Base-by-base conservation (phyloP, 768 basidiomycete genomes). In the Nidula microcarpa region DNA sequence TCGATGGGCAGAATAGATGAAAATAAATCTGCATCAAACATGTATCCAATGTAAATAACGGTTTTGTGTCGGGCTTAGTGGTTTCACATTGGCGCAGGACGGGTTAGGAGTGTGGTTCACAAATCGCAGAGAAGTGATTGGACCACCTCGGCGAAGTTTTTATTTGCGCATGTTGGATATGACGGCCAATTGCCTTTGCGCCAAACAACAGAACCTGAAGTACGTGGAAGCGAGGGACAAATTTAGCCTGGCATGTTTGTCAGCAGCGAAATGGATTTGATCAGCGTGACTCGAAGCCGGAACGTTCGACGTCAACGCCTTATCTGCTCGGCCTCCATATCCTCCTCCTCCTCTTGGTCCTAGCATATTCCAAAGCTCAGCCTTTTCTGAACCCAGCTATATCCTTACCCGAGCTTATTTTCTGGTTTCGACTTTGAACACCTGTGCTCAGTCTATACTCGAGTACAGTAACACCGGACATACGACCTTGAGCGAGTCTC, bases 261-360 rank as follows among this genome's bases (percentile, higher is more conserved):
- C 44, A 46, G 44, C 44, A 46, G 13, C 39, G 16, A 30, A 41
- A 13, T 41, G 39, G 5, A 41, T 17, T 41, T 41, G 23, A 46
- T 4, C 44, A 46, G 44, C 44, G 44, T 46, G 44, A 46, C 44
- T 46, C 44, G n/a, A 46, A 18, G 14, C 23, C 48, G 63, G 63
- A 65, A 60, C 51, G 61, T 49, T 45, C 63, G 67, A 65, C 56
- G 57, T 56, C 5, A 41, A 13, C 39, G 11, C 39, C 16, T 41
- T 41, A 11, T 41, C 39, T 41, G 13, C 39, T 41, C 39, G 16
- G 16, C 39, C 16, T 11, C 39, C 39, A 5, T 17, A 17, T 41
- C 11, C 39, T 41, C 39, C 11, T 41, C 39, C 16, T 30, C 23
- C 23, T 30, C 23, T 5, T 41, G 16, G 39, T 11, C 39, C 16